Evolutionary conservation across 75 land plant species (phyloP).

Genomic region (Isoetes taiwanensis): DNA sequence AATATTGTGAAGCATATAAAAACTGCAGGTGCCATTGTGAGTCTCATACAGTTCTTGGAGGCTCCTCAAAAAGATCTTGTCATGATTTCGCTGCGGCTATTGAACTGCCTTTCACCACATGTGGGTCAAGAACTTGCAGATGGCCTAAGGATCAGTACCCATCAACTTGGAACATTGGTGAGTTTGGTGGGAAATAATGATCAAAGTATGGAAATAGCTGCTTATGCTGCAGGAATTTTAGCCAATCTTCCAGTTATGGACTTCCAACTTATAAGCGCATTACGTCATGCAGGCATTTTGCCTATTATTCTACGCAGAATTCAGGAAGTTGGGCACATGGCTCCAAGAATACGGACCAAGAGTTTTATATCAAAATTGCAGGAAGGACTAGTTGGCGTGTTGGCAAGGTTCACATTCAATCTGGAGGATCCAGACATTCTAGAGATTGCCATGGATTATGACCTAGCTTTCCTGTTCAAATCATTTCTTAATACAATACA

Average conservation of each 20-base stretch:
- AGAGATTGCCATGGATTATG: slow-evolving; percentile 38
- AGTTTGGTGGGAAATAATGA: slow-evolving; percentile 17
- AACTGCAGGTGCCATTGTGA: slow-evolving; percentile 36
- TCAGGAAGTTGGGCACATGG: slow-evolving; percentile 28
- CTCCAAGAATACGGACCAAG: slow-evolving; percentile 22
- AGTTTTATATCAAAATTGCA: slow-evolving; percentile 42
- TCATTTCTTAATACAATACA: slow-evolving; percentile 56
- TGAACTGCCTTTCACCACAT: slow-evolving; percentile 27
- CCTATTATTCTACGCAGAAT: slow-evolving; percentile 23
- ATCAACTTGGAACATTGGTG: slow-evolving; percentile 48
- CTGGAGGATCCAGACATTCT: slow-evolving; percentile 40
- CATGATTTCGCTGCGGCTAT: slow-evolving; percentile 34
- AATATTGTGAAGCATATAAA: slow-evolving; percentile 29
- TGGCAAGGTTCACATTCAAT: slow-evolving; percentile 63
- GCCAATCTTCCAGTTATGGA: slow-evolving; percentile 49
- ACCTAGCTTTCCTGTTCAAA: slow-evolving; percentile 52
- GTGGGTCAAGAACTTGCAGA: slow-evolving; percentile 52
- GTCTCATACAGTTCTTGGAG: slow-evolving; percentile 45
- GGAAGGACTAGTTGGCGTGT: slow-evolving; percentile 64
- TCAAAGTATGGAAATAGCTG: slow-evolving; percentile 34
- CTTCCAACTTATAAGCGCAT: slow-evolving; percentile 37
- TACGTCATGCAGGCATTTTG: slow-evolving; percentile 27
- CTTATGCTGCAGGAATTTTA: slow-evolving; percentile 36
- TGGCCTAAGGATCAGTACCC: slow-evolving; percentile 45
- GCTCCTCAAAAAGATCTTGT: slow-evolving; percentile 32